Percentiles rank a stretch among this genome's conserved stretches.
These are phyloP conservation scores for Stellera chamaejasme DNA, from an alignment of 345 rosid species.

Conservation along the genomic window DNA sequence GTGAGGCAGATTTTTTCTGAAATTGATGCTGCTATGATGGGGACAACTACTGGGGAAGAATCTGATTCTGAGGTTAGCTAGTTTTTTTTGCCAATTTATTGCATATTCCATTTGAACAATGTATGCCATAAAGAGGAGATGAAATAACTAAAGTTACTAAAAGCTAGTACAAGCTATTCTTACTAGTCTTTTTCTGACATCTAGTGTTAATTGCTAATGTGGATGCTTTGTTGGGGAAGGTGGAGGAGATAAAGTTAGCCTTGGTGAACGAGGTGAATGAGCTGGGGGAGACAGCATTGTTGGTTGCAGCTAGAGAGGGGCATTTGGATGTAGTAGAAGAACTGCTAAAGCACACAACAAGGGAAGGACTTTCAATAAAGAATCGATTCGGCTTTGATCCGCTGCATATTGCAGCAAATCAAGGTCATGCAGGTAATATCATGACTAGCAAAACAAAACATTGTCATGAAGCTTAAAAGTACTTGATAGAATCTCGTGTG, in stretches of 20 bases:
- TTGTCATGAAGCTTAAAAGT: too few relatives aligned
- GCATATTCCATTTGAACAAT: not conserved
- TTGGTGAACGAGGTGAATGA: conserved; percentile 89
- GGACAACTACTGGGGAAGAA: conserved; percentile 54
- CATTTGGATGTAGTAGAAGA: conserved; percentile 70
- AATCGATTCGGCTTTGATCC: conserved; percentile 64
- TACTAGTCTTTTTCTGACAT: not conserved
- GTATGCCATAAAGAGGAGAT: not conserved
- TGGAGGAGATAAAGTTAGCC: conserved; percentile 56
- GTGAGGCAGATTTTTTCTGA: conserved; percentile 62
- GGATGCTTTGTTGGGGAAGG: conserved; percentile 20
- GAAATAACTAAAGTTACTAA: too few relatives aligned
- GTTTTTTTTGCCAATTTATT: not conserved
- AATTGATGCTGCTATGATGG: conserved; percentile 65
- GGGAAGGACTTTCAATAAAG: conserved; percentile 55
- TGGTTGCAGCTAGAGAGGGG: conserved; percentile 81
- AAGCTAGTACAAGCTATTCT: not conserved
- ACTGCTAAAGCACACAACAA: conserved; percentile 46
- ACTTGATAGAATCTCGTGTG: not conserved
- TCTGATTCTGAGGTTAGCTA: conserved; percentile 59
- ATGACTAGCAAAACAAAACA: too few relatives aligned
- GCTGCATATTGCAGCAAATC: conserved; percentile 74
- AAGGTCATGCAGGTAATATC: conserved; percentile 69
- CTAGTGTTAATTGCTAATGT: not conserved
- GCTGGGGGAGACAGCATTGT: conserved; percentile 87